Evolutionary conservation across 2,329 filamentous ascomycete genomes (phyloP).

Genomic region (Ustilaginoidea virens): DNA sequence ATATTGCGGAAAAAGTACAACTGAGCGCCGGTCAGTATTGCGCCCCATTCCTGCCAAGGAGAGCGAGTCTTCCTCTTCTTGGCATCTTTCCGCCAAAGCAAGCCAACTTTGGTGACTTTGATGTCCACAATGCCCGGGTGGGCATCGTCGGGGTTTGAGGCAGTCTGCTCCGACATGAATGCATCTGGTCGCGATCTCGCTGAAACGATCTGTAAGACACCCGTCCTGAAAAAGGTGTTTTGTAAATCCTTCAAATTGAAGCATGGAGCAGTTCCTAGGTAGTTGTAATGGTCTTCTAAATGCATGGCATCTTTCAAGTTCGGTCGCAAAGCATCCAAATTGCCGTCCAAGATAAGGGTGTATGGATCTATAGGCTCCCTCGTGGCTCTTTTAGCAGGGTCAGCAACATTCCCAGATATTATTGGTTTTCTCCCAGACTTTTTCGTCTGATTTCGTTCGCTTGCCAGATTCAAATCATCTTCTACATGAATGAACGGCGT

Average conservation of each 20-base stretch:
- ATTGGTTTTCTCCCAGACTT: constrained; percentile 58
- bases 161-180: constrained; percentile 79
- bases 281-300: constrained; percentile 82
- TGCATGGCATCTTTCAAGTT: constrained; percentile 85
- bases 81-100: constrained; percentile 84
- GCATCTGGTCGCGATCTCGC: constrained; percentile 86
- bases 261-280: constrained; percentile 59
- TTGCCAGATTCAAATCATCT: constrained; percentile 70
- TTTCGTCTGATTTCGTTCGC: constrained; percentile 53
- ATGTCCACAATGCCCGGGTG: constrained; percentile 93
- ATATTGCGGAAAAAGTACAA: constrained; percentile 94
- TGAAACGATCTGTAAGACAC: constrained; percentile 87
- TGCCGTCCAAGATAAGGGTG: constrained; percentile 80
- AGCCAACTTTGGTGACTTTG: constrained; percentile 88
- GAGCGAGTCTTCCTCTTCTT: constrained; percentile 92
- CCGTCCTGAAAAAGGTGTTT: constrained; percentile 79
- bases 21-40: constrained; percentile 88
- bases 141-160: constrained; percentile 70
- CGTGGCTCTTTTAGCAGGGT: constrained; percentile 40
- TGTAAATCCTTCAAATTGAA: constrained; percentile 73
- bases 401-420: constrained; percentile 43
- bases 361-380: constrained; percentile 93
- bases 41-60: constrained; percentile 98
- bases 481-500: constrained; percentile 97
- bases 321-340: constrained; percentile 67